Evolutionary conservation across 768 basidiomycete species (phyloP), one percentile per base, ranked within the genome.

Genomic region (Crepidotus variabilis): DNA sequence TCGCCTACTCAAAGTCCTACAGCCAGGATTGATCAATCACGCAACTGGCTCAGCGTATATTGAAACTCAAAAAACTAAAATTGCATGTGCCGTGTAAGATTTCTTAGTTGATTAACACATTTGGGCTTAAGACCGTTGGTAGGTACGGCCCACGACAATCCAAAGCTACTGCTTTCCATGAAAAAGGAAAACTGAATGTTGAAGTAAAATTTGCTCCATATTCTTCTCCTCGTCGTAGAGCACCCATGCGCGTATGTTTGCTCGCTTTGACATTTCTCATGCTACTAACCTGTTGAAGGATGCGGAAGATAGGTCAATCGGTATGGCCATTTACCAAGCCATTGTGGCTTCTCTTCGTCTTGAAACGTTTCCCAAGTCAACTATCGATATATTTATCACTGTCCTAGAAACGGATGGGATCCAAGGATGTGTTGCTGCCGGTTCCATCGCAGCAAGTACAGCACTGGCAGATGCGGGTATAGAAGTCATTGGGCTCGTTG

Each of bases 141-240:
- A 92, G 90, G 22, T 93, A 92, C 70, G 89, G 92, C 3, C 92
- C 92, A 18, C 85, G 92, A 55, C 92, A 93, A 65, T 86, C 88
- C 24, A 92, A 89, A 77, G 89, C 81, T 52, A 77, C 78, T 13
- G 71, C 83, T 2, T 99, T 95, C 67, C 93, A 80, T 59, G 96
- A 98, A 63, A 87, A 84, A 57, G 97, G 96, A 1, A 83, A 82
- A 52, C 72, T 99, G 51, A 98, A 94, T 57, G 90, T 99, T 6
- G 95, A 98, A 72, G 92, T 98, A 51, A 98, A 98, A 72, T 98
- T 95, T 64, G 83, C 95, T 1, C 97, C 97, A 0, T 99, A 96
- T 69, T 93, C 97, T 7, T 93, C 88, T 63, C 71, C 75, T 24
- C 80, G 77, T 14, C 77, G 96, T 61, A 78, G 89, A 66, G 87